Evolutionary conservation across 306 rosid species (phyloP).

Genomic region (Ormosia semicastrata): DNA sequence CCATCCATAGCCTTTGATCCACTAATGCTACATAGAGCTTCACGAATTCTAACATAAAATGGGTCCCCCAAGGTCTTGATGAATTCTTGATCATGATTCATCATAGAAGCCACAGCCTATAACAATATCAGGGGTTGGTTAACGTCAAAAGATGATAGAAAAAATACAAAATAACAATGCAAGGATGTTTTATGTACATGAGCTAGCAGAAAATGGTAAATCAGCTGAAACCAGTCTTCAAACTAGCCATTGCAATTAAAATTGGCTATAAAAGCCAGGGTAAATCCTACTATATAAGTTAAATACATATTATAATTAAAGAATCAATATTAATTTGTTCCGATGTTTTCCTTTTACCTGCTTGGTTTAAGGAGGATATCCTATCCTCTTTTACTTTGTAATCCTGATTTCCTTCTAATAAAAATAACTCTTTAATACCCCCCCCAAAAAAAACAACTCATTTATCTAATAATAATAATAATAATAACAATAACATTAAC

Average conservation of each 20-base stretch:
- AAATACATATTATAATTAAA: neutral
- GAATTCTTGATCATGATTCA: slow-evolving; percentile 54
- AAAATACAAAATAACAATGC: neutral
- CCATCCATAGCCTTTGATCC: slow-evolving; percentile 33
- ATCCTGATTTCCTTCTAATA: neutral
- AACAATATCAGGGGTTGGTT: slow-evolving; percentile 10
- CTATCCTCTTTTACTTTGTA: neutral
- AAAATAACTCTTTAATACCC: neutral
- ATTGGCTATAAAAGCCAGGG: neutral
- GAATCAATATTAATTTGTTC: neutral
- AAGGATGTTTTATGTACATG: neutral
- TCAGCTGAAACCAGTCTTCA: neutral
- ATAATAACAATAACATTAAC: neutral
- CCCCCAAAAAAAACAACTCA: neutral
- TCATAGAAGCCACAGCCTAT: slow-evolving; percentile 73
- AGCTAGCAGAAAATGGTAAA: slow-evolving; percentile 8
- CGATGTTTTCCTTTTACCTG: neutral
- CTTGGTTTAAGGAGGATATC: neutral
- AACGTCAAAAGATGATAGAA: neutral
- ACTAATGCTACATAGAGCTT: slow-evolving; percentile 37
- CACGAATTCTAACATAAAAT: slow-evolving; percentile 55
- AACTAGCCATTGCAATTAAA: neutral
- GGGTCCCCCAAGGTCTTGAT: slow-evolving; percentile 59
- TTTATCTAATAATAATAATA: neutral
- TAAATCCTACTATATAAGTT: slow-evolving; percentile 3